Conservation (phyloP, 2,329 filamentous ascomycete genomes). For the Trichoderma sp. region DNA sequence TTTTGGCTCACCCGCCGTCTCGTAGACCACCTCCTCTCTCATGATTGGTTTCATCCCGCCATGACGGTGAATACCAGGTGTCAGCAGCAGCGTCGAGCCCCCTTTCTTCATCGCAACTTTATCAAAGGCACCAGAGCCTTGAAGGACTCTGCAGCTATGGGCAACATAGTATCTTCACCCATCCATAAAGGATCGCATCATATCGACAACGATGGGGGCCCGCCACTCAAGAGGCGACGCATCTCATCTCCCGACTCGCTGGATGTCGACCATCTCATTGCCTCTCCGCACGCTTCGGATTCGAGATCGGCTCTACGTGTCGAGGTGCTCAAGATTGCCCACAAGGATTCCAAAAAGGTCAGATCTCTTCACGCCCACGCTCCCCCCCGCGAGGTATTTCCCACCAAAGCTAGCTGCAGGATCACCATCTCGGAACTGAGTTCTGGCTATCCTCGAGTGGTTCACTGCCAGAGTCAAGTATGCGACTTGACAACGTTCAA, state of each 20-base stretch:
- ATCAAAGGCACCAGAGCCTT: conserved; percentile 44
- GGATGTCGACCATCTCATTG: conserved; percentile 34
- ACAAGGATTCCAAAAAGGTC: conserved; percentile 44
- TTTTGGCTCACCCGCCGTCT: conserved; percentile 22
- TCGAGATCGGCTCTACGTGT: conserved; percentile 46
- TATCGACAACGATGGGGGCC: conserved; percentile 37
- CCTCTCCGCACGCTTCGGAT: conserved; percentile 31
- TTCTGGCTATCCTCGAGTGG: conserved; percentile 38
- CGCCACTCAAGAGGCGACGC: conserved; percentile 50
- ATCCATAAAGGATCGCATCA: conserved; percentile 34
- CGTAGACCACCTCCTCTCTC: conserved; percentile 8
- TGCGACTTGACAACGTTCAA: conserved; percentile 52
- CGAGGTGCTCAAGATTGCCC: conserved; percentile 51
- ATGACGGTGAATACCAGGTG: conserved; percentile 49
- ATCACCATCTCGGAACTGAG: conserved; percentile 37
- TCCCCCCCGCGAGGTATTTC: conserved; percentile 31
- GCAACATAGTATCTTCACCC: conserved; percentile 40
- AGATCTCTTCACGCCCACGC: conserved; percentile 28
- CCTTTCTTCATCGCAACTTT: conserved; percentile 56
- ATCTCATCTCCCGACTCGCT: conserved; percentile 39
- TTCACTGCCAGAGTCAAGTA: conserved; percentile 53
- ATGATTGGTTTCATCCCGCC: conserved; percentile 33
- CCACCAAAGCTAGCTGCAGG: conserved; percentile 37
- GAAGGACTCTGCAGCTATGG: conserved; percentile 41
- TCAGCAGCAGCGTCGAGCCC: conserved; percentile 43